Conservation (phyloP, 164 flowering plant genomes). For the Chimonanthus salicifolius region DNA sequence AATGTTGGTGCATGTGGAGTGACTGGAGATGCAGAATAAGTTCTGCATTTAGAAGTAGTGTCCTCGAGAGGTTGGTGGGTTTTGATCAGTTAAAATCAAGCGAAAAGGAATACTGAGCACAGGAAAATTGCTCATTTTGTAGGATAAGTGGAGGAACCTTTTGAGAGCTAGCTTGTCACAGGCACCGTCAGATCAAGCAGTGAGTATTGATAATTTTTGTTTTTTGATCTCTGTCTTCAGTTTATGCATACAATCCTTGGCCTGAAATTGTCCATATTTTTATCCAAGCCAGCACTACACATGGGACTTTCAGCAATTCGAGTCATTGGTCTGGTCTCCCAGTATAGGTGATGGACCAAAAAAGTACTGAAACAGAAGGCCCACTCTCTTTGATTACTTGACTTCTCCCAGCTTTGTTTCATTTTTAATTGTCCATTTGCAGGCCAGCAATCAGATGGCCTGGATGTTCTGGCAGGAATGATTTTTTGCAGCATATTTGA, state of each 20-base stretch:
- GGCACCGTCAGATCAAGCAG: conserved; percentile 53
- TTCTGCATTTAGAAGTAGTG: background rate
- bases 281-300: background rate
- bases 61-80: background rate
- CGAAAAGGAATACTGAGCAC: background rate
- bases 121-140: conserved; percentile 12
- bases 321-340: background rate
- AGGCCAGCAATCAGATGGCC: too few relatives aligned
- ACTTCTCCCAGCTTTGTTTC: too few relatives aligned
- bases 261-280: background rate
- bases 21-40: background rate
- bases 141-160: conserved; percentile 99
- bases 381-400: too few relatives aligned
- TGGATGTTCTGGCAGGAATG: background rate
- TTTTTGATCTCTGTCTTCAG: background rate
- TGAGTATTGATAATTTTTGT: conserved; percentile 20
- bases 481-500: background rate
- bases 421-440: too few relatives aligned
- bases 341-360: background rate
- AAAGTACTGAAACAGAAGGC: background rate
- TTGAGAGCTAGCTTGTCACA: conserved; percentile 83
- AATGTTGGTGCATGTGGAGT: background rate
- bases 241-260: background rate
- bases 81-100: background rate
- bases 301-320: background rate